phyloP scores from a whole-genome alignment of 1,139 yeast species.

The Candida neerlandica region DNA sequence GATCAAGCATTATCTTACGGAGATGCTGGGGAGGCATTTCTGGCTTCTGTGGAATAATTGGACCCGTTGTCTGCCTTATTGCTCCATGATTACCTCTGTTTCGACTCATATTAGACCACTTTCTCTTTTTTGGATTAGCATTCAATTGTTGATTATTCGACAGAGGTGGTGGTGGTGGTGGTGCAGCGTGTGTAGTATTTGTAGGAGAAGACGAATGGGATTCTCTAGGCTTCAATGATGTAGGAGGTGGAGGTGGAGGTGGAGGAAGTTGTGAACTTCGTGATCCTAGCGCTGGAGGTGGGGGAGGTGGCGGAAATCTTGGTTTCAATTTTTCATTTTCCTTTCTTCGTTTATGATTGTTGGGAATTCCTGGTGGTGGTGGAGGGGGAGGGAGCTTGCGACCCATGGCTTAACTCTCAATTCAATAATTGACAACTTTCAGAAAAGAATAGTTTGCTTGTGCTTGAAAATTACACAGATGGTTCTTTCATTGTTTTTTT shows the following conservation, averaged over 20 bases:
- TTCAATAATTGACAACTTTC: neutral
- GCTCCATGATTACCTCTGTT: conserved; percentile 10
- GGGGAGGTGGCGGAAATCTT: conserved; percentile 15
- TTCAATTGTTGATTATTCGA: neutral
- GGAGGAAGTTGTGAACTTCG: conserved; percentile 12
- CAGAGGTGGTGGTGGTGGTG: conserved; percentile 17
- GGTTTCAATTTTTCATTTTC: conserved; percentile 9
- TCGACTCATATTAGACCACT: neutral
- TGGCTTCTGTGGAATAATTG: conserved; percentile 62
- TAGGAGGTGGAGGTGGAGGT: conserved; percentile 18
- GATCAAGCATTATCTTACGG: conserved; percentile 80
- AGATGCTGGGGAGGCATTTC: conserved; percentile 96
- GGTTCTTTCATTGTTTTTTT: neutral
- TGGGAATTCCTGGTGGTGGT: conserved; percentile 25
- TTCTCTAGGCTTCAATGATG: no score
- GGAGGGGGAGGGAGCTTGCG: conserved; percentile 35
- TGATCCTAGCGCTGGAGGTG: conserved; percentile 11
- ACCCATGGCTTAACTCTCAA: conserved; percentile 21
- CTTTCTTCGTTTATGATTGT: conserved; percentile 10
- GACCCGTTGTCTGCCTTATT: conserved; percentile 27
- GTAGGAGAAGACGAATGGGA: conserved; percentile 15
- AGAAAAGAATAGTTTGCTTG: neutral
- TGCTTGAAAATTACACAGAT: neutral
- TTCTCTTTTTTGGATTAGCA: neutral
- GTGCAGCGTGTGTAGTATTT: conserved; percentile 22